Evolutionary conservation across 2,329 filamentous ascomycete genomes (phyloP).

Genomic region (Dissoconium aciculare): DNA sequence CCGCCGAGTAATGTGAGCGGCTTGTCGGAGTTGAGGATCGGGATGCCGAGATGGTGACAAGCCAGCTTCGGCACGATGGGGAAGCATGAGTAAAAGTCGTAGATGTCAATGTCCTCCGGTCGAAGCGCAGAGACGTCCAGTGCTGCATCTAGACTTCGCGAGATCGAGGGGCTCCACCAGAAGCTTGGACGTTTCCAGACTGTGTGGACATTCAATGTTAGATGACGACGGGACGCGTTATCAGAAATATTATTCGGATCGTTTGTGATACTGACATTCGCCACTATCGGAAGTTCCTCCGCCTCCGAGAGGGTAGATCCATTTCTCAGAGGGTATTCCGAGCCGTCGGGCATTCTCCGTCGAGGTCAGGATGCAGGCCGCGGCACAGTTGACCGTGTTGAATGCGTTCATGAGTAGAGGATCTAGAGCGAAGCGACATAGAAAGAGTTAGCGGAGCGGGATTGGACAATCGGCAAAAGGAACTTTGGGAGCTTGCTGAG

Average conservation of each 20-base stretch:
- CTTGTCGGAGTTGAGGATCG: slow-evolving; percentile 32
- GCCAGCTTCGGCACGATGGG: slow-evolving; percentile 56
- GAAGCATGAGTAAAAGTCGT: slow-evolving; percentile 55
- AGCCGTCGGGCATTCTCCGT: slow-evolving; percentile 39
- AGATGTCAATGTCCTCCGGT: slow-evolving; percentile 41
- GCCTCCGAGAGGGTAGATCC: slow-evolving; percentile 50
- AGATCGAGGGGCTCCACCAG: slow-evolving; percentile 43
- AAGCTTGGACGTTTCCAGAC: slow-evolving; percentile 50
- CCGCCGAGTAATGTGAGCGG: slow-evolving; percentile 49
- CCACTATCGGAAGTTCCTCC: slow-evolving; percentile 45
- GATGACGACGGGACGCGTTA: not conserved
- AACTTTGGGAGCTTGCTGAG: too few relatives aligned
- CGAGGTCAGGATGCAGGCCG: slow-evolving; percentile 46
- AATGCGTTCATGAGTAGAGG: slow-evolving; percentile 58
- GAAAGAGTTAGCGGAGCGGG: slow-evolving; percentile 1
- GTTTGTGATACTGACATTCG: slow-evolving; percentile 32
- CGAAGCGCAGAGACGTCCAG: slow-evolving; percentile 34
- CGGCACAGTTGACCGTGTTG: slow-evolving; percentile 51
- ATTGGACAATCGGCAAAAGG: not conserved
- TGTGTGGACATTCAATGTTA: too few relatives aligned
- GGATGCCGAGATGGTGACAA: slow-evolving; percentile 42
- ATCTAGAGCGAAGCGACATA: slow-evolving; percentile 31
- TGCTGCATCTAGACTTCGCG: slow-evolving; percentile 40
- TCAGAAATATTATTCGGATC: slow-evolving; percentile 1
- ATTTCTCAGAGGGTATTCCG: slow-evolving; percentile 39